phyloP scores from a whole-genome alignment of 495 filamentous ascomycete genomes.

The Chaetomidium leptoderma region DNA sequence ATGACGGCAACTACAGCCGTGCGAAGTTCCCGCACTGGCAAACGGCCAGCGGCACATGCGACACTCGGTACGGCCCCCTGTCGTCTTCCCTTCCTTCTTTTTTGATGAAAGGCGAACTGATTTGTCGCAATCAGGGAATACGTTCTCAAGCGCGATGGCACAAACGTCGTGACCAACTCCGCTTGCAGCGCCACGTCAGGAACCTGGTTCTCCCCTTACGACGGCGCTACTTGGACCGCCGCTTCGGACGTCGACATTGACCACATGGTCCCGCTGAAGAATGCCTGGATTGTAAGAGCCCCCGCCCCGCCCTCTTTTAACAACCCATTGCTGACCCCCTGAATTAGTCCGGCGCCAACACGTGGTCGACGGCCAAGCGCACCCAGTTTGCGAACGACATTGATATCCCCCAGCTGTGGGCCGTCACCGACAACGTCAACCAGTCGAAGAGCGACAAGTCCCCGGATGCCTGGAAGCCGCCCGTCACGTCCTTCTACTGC shows the following conservation, averaged over 20 bases:
- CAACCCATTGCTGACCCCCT: neutral
- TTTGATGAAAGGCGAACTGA: neutral
- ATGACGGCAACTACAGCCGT: slow-evolving; percentile 55
- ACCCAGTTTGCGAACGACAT: slow-evolving; percentile 70
- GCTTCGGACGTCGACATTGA: slow-evolving; percentile 69
- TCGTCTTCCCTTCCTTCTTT: neutral
- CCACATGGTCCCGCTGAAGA: slow-evolving; percentile 68
- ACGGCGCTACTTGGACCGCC: slow-evolving; percentile 63
- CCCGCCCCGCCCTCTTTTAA: neutral
- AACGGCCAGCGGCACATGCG: slow-evolving; percentile 57
- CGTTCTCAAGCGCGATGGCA: slow-evolving; percentile 66
- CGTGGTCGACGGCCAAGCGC: slow-evolving; percentile 60
- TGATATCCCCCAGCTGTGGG: slow-evolving; percentile 62
- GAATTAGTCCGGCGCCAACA: slow-evolving; percentile 47
- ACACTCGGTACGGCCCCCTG: slow-evolving; percentile 37
- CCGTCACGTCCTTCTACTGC: slow-evolving; percentile 63
- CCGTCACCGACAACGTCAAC: slow-evolving; percentile 73
- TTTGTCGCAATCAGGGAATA: slow-evolving; percentile 45
- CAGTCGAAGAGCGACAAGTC: slow-evolving; percentile 61
- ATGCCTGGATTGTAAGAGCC: slow-evolving; percentile 62
- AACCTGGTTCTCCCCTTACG: slow-evolving; percentile 62
- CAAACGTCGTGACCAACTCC: slow-evolving; percentile 45
- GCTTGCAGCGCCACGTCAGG: slow-evolving; percentile 57
- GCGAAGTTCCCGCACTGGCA: slow-evolving; percentile 66
- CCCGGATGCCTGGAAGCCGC: slow-evolving; percentile 71